Evolutionary conservation across 2,329 filamentous ascomycete species (phyloP), one percentile per base, ranked within the genome.

Genomic region (Rutstroemia sp.): DNA sequence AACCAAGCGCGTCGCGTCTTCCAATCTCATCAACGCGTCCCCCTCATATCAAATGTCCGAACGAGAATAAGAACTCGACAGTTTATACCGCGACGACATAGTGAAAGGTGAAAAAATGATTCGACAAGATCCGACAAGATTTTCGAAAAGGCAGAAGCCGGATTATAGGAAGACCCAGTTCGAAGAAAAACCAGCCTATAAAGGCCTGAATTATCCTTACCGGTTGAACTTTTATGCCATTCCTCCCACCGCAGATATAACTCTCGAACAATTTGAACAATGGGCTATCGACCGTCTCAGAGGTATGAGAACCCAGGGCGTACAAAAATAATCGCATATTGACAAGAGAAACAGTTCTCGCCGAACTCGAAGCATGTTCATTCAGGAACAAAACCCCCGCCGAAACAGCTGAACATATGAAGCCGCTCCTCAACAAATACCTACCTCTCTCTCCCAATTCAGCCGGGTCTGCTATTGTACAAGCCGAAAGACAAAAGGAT

Each of bases 261-360:
- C 90, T 0, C 83, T 99, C 44, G 94, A 99, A 69, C 86, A 99
- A 70, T 99, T 99, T 67, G 94, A 99, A 71, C 91, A 96, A 80
- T 99, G 94, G 94, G 94, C 92, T 10, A 97, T 99, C 67, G 89
- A 95, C 67, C 80, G 94, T 57, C 72, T 99, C 63, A 86, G 90
- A 74, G 82, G 90, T 90, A 75, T 55, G 75, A 53, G 46, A 10
- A 36, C 16, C 42, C 40, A 10, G 34, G 34, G 4, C 0, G n/a
- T 9, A 51, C n/a, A 73, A 70, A 73, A 36, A 65, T 50, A 70
- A 75, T 60, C n/a, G 36, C 40, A 54, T 40, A n/a, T 16, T 54
- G 48, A 54, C 44, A 40, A 25, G n/a, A 19, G 2, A 5, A 30
- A 54, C 25, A 89, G 88, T 95, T 51, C 84, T 95, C 58, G 88